Percentiles rank a stretch among this genome's conserved stretches.
Evolutionary conservation across 495 filamentous ascomycete species (phyloP).

Genomic region (Penicillium taxi): DNA sequence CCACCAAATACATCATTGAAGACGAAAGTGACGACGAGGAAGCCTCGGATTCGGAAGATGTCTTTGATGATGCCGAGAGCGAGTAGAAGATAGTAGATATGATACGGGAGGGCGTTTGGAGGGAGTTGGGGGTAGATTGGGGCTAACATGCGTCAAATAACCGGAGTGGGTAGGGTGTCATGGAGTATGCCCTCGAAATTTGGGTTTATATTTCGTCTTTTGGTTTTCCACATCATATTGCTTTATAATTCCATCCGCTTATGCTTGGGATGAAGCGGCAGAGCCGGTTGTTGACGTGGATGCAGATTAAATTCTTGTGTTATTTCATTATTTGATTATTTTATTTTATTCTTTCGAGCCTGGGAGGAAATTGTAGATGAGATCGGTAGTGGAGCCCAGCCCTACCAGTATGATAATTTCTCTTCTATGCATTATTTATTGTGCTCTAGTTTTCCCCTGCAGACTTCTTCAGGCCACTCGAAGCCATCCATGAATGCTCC

Average conservation of each 20-base stretch:
- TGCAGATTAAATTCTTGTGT: too few species aligned
- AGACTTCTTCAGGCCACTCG: too few species aligned
- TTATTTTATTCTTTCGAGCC: too few species aligned
- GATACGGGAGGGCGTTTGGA: background rate
- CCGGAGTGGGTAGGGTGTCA: background rate
- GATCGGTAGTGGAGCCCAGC: too few species aligned
- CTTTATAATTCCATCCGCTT: slow-evolving; percentile 4
- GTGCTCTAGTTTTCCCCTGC: too few species aligned
- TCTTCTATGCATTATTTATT: too few species aligned
- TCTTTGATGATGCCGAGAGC: slow-evolving; percentile 34
- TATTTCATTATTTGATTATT: too few species aligned
- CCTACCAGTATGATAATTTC: too few species aligned
- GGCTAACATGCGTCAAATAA: background rate
- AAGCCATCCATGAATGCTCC: too few species aligned
- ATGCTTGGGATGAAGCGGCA: slow-evolving; percentile 13
- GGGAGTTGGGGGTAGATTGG: background rate
- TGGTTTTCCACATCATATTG: slow-evolving; percentile 6
- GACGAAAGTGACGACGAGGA: slow-evolving; percentile 44
- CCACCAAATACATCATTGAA: slow-evolving; percentile 49
- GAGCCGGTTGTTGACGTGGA: slow-evolving; percentile 13
- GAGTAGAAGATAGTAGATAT: slow-evolving; percentile 19
- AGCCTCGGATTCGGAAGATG: slow-evolving; percentile 23
- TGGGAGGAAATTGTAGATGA: too few species aligned
- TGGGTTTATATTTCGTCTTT: slow-evolving; percentile 9
- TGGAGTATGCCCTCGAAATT: background rate